Percentiles rank a stretch among this genome's conserved stretches.
These are phyloP conservation scores for Fusarium brachygibbosum DNA, from an alignment of 2,329 filamentous ascomycete genomes.

Conservation along the genomic window DNA sequence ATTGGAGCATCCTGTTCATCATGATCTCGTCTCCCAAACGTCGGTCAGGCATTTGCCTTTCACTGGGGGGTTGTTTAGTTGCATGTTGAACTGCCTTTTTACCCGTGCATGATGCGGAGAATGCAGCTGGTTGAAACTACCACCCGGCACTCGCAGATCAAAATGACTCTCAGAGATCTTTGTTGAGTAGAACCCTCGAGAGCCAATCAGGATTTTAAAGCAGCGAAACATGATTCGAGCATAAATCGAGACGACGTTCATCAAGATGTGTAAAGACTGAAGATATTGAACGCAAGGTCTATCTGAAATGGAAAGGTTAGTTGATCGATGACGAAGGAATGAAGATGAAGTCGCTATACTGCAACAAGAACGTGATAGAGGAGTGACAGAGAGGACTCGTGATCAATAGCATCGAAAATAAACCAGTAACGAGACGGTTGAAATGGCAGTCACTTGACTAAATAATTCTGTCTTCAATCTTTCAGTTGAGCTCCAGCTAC, in stretches of 20 bases:
- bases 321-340: neutral
- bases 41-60: neutral
- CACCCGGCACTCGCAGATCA: neutral
- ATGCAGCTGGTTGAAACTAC: neutral
- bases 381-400: neutral
- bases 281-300: neutral
- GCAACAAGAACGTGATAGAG: neutral
- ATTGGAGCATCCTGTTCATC: neutral
- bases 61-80: neutral
- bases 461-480: neutral
- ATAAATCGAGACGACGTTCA: neutral
- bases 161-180: neutral
- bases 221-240: neutral
- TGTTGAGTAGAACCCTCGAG: neutral
- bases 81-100: neutral
- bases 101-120: neutral
- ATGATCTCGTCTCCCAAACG: neutral
- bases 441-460: fast-evolving
- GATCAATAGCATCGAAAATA: neutral
- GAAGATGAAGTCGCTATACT: neutral
- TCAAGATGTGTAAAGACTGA: neutral
- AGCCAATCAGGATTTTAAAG: neutral
- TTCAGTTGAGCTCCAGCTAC: neutral
- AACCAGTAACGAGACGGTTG: too few relatives aligned
- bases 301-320: too few relatives aligned